Percentiles rank a stretch among this genome's conserved stretches.
Evolutionary conservation across 148 eudicot genomes (phyloP).

Genomic region (Talinum fruticosum): DNA sequence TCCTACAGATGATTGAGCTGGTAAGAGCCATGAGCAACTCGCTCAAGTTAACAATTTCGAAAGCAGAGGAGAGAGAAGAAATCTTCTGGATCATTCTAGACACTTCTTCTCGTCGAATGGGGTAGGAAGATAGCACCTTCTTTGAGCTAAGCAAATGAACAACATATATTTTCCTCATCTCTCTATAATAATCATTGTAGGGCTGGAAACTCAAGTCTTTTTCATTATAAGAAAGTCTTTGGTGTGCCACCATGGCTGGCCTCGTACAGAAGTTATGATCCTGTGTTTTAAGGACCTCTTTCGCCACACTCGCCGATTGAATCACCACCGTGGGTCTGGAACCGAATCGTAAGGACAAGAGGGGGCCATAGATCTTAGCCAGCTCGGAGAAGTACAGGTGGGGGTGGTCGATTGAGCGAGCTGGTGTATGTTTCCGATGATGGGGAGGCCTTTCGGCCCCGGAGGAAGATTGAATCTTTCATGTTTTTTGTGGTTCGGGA

Average conservation of each 20-base stretch:
- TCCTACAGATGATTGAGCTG: slow-evolving; percentile 15
- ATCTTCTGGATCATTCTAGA: no score
- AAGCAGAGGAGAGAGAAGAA: background rate
- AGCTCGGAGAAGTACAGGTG: slow-evolving; percentile 11
- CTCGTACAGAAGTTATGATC: no score
- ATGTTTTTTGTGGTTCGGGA: slow-evolving; percentile 6
- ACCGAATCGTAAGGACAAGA: slow-evolving; percentile 13
- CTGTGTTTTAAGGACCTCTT: no score
- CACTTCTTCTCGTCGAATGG: no score
- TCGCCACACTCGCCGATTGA: no score
- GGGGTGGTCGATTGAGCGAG: slow-evolving; percentile 9
- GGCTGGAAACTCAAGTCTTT: slow-evolving; percentile 15
- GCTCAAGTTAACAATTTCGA: background rate
- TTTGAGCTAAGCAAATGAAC: slow-evolving; percentile 20
- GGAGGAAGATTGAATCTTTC: slow-evolving; percentile 8
- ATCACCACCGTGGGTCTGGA: no score
- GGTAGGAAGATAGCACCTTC: slow-evolving; percentile 20
- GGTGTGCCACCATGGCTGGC: no score
- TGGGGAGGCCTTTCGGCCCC: slow-evolving; percentile 18
- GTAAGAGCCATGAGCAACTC: background rate
- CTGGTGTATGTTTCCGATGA: slow-evolving; percentile 27
- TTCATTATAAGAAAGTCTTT: slow-evolving; percentile 21
- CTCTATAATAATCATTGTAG: no score
- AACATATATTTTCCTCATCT: slow-evolving; percentile 16
- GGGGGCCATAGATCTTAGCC: slow-evolving; percentile 14